Evolutionary conservation across 257 asterid species (phyloP), one percentile per base, ranked within the genome.

Genomic region (Leonotis leonurus): DNA sequence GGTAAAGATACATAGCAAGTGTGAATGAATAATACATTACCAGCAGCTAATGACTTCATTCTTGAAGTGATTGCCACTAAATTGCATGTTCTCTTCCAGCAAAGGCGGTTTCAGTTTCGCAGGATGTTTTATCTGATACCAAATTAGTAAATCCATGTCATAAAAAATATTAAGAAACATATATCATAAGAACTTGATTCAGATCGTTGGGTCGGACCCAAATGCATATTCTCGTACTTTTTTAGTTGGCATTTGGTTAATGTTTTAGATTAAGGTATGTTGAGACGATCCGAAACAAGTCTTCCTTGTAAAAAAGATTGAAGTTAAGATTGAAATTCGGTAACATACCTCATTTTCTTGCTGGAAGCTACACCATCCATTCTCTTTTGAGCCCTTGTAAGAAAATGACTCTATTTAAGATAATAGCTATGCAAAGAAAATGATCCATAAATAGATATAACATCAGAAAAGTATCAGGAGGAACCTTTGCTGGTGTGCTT

Each of bases 311-410:
- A n/a, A n/a, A n/a, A n/a, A n/a, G n/a, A n/a, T n/a, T n/a, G n/a
- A n/a, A n/a, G n/a, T n/a, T n/a, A n/a, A n/a, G n/a, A n/a, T n/a
- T n/a, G n/a, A 27, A 50, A 27, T 24, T 17, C 48, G 22, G 11
- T 26, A 36, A 12, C 3, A 70, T 82, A 90, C 97, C 95, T 83
- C 85, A 66, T 70, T 55, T 55, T 63, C 85, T 77, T 80, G 82
- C 71, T 69, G 79, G 77, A 87, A 78, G 72, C 72, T 60, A 73
- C 76, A 83, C 86, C 84, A 74, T 71, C 85, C 76, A 52, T 90
- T 90, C 87, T 90, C 98, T 90, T 90, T 90, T 78, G 87, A 81
- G 51, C 95, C 96, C 98, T 90, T 82, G 65, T 62, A 82, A 62
- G 72, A 70, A 80, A 72, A 71, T 79, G 73, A 54, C 25, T 61